Base-by-base conservation (phyloP, 306 rosid genomes). In the Gynostemma pentaphyllum region DNA sequence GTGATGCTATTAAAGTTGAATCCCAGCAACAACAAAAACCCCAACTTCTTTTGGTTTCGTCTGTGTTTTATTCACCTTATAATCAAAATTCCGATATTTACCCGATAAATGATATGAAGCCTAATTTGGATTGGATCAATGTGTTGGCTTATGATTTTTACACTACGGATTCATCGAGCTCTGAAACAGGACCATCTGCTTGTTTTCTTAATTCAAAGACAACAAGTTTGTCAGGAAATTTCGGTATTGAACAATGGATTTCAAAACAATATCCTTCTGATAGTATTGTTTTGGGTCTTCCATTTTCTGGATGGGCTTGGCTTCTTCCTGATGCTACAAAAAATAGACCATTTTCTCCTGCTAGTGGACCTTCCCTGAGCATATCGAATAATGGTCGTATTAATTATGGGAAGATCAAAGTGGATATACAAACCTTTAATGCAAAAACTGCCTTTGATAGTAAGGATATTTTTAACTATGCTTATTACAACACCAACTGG, bases 121-220 rank as follows among this genome's bases (percentile, higher is more conserved):
- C 49, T 21, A 79, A 72, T 12, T 61, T 79, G 52, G 83, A 79
- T 42, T 79, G 83, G 83, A 37, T 79, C 32, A 75, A 75, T 26
- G 68, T 64, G 8, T 71, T 79, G 83, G 54, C 72, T 34, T 79
- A 79, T 32, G 80, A 75, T 28, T 79, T 63, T 37, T 75, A 71
- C 14, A 75, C 51, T n/a, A 80, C 83, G 0, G 49, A 59, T 5
- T 79, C 66, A 72, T 47, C 64, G 2, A 62, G 68, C 1, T 47
- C 2, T 5, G 36, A 4, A 37, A 70, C 81, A 0, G 64, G 21
- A 4, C 76, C 84, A 0, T 75, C 81, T 0, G 80, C 80, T 1
- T 75, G 62, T 2, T 40, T 76, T 8, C 70, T 27, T 46, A 61
- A 53, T 0, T 30, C 40, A 16, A 28, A 34, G 39, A 4, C 9